Conservation (phyloP, 768 basidiomycete genomes). For the Paxillus involutus region DNA sequence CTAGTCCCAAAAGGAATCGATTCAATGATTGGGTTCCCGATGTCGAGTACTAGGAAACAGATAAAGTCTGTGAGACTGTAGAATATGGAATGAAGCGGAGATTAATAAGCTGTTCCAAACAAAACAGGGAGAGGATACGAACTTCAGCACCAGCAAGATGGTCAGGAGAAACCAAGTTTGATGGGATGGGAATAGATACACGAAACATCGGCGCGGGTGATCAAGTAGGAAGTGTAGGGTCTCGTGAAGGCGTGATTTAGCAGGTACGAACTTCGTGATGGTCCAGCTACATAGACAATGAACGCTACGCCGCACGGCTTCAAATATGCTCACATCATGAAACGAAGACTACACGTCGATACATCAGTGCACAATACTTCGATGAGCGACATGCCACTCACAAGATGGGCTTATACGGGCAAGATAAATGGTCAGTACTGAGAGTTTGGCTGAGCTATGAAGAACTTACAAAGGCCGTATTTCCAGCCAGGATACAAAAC, state of each 20-base stretch:
- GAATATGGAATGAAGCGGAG: background rate
- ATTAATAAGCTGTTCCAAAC: too few species aligned
- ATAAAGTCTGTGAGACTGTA: conserved; percentile 81
- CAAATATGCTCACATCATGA: conserved; percentile 65
- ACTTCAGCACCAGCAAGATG: conserved; percentile 72
- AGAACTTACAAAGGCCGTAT: conserved; percentile 87
- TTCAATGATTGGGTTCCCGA: conserved; percentile 70
- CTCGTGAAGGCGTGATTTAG: conserved; percentile 62
- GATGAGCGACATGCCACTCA: conserved; percentile 40
- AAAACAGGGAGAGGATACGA: conserved; percentile 20
- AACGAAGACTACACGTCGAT: conserved; percentile 57
- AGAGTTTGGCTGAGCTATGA: background rate
- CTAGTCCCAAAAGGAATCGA: conserved; percentile 70
- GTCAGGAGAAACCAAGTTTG: conserved; percentile 90
- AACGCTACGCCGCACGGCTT: background rate
- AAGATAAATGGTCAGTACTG: background rate
- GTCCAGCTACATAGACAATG: conserved; percentile 58
- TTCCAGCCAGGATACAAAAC: conserved; percentile 84
- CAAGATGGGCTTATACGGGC: conserved; percentile 72
- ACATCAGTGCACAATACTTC: background rate
- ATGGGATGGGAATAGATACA: conserved; percentile 88
- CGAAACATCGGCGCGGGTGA: conserved; percentile 90
- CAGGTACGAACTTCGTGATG: conserved; percentile 59
- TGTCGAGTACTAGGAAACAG: conserved; percentile 85
- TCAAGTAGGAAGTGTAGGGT: conserved; percentile 91